Conservation (phyloP, 176 grass and related monocot species). For the Neostapfia colusana region DNA sequence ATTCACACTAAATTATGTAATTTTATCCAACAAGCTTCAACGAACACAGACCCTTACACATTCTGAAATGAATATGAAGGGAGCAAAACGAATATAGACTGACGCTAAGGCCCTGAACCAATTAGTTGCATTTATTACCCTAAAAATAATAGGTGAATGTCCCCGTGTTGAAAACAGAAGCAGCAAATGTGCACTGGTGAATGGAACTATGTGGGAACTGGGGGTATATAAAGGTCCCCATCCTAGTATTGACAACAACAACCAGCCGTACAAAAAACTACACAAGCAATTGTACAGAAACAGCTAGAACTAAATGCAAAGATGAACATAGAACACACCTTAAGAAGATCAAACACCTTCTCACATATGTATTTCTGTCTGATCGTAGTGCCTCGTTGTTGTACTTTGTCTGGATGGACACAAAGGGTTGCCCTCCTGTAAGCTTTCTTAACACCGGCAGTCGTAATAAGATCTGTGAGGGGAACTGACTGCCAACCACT, state of each 20-base stretch:
- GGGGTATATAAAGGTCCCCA: background rate
- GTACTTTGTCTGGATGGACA: slow-evolving; percentile 97
- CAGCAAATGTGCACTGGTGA: background rate
- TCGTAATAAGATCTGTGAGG: slow-evolving; percentile 90
- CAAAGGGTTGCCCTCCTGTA: slow-evolving; percentile 95
- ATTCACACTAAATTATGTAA: background rate
- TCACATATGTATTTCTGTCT: slow-evolving; percentile 97
- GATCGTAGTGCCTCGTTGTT: slow-evolving; percentile 88
- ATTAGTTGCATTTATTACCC: background rate
- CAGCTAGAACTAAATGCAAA: slow-evolving; percentile 19
- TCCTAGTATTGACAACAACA: background rate
- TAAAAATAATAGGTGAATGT: background rate
- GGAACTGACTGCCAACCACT: slow-evolving; percentile 95
- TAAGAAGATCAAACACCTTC: slow-evolving; percentile 99
- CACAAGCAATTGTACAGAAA: background rate
- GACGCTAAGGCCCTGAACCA: background rate
- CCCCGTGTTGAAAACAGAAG: background rate
- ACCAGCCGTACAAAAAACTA: background rate
- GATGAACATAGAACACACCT: slow-evolving; percentile 58
- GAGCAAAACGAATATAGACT: background rate
- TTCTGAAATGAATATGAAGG: slow-evolving; percentile 13
- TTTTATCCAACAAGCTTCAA: background rate
- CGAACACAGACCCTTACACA: background rate
- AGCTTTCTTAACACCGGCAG: slow-evolving; percentile 80
- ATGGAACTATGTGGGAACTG: background rate